Conservation (phyloP, 1,284 basidiomycete species). For the Neonothopanus nambi region DNA sequence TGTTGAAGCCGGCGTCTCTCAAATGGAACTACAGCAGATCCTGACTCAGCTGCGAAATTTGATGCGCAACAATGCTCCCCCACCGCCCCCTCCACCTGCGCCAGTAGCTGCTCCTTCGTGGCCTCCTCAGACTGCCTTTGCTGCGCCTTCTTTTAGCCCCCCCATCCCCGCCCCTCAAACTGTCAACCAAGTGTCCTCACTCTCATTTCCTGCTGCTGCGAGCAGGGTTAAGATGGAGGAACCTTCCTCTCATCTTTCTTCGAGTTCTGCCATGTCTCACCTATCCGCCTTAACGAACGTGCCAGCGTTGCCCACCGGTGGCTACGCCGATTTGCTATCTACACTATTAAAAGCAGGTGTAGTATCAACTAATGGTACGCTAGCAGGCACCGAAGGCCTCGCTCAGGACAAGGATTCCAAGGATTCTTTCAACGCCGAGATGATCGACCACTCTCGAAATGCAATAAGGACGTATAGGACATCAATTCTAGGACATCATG, state of each 20-base stretch:
- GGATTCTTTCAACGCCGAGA: conserved; percentile 16
- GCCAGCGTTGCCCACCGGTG: conserved; percentile 32
- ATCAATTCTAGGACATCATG: conserved; percentile 65
- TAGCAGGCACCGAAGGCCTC: conserved; percentile 48
- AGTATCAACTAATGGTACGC: conserved; percentile 55
- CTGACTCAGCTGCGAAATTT: conserved; percentile 73
- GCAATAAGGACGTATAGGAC: conserved; percentile 65
- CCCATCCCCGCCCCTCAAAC: conserved; percentile 20
- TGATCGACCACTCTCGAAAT: conserved; percentile 46
- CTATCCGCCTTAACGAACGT: conserved; percentile 20
- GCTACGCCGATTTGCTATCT: conserved; percentile 62
- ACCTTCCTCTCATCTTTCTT: conserved; percentile 17
- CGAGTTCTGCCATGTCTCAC: conserved; percentile 17
- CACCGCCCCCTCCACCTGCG: conserved; percentile 35
- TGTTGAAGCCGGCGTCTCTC: conserved; percentile 78
- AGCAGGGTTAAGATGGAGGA: background rate
- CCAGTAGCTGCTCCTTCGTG: conserved; percentile 17
- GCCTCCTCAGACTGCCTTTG: conserved; percentile 1
- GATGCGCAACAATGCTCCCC: conserved; percentile 46
- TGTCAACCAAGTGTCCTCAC: conserved; percentile 14
- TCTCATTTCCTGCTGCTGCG: background rate
- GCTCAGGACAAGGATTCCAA: too few relatives aligned
- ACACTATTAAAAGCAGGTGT: conserved; percentile 75
- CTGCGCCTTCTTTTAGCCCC: background rate
- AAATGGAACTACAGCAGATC: conserved; percentile 80